These are phyloP conservation scores for Lipomyces lipofer DNA, from an alignment of 805 yeast species.

Conservation along the genomic window DNA sequence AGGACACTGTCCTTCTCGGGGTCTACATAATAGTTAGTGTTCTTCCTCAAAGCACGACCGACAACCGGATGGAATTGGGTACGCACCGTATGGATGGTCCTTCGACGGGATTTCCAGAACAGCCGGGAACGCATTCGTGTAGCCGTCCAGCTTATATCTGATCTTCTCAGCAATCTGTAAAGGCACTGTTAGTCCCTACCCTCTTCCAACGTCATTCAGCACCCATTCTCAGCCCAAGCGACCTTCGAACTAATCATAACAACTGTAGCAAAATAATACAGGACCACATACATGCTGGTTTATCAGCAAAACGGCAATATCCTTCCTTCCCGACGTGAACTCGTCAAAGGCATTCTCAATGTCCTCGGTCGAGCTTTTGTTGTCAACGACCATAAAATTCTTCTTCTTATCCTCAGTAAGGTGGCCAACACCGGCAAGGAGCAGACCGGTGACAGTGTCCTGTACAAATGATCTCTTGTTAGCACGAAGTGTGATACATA, in stretches of 20 bases:
- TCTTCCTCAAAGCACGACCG: too few relatives aligned
- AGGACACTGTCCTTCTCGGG: constrained; percentile 97
- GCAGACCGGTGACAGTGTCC: constrained; percentile 95
- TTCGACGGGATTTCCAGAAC: constrained; percentile 95
- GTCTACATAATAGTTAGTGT: too few relatives aligned
- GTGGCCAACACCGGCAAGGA: constrained; percentile 94
- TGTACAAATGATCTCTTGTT: neutral
- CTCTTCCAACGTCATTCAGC: neutral
- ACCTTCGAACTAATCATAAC: neutral
- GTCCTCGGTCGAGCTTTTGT: constrained; percentile 74
- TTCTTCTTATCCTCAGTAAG: constrained; percentile 57
- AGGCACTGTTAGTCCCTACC: neutral
- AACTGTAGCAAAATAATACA: neutral
- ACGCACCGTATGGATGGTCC: constrained; percentile 82
- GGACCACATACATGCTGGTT: constrained; percentile 65
- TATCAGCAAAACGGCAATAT: constrained; percentile 87
- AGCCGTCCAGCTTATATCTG: constrained; percentile 76
- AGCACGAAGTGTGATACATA: neutral
- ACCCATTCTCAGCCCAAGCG: neutral
- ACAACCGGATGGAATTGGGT: neutral
- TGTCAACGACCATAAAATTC: constrained; percentile 83
- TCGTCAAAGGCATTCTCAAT: constrained; percentile 71
- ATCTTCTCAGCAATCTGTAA: constrained; percentile 75
- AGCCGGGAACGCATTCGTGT: constrained; percentile 92
- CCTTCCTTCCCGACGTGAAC: constrained; percentile 74